phyloP scores from a whole-genome alignment of 1,284 basidiomycete genomes.

The Trichosporon asahii region DNA sequence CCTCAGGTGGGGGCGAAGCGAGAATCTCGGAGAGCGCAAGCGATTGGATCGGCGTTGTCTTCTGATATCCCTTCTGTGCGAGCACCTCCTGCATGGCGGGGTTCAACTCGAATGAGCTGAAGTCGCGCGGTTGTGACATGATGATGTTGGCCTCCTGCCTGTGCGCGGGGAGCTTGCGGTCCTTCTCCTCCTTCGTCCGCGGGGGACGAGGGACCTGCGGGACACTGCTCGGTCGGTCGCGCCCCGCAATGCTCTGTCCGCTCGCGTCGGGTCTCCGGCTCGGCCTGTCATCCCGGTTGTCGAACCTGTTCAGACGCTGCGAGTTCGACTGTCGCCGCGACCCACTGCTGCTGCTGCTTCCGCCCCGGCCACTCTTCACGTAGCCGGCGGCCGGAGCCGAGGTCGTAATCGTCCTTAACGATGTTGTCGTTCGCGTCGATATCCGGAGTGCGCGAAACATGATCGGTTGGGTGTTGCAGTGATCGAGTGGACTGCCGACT shows the following conservation, averaged over 20 bases:
- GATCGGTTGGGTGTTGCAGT: neutral
- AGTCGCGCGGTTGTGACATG: conserved; percentile 25
- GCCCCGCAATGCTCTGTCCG: neutral
- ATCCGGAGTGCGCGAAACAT: neutral
- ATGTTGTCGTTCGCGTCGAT: neutral
- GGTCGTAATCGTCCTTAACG: conserved; percentile 1
- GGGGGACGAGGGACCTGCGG: neutral
- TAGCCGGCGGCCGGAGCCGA: neutral
- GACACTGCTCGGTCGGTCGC: neutral
- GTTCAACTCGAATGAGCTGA: conserved; percentile 53
- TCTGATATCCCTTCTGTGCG: conserved; percentile 53
- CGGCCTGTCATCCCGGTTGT: neutral
- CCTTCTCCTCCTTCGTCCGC: neutral
- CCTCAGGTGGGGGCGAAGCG: conserved; percentile 10
- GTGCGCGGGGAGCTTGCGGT: neutral
- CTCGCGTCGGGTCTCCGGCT: neutral
- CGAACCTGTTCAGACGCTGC: neutral
- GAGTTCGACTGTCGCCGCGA: neutral
- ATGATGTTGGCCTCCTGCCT: conserved; percentile 16
- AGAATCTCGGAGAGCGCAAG: conserved; percentile 65
- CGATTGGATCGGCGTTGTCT: conserved; percentile 68
- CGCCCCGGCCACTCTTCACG: neutral
- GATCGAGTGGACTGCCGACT: neutral
- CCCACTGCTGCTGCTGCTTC: neutral
- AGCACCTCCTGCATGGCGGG: conserved; percentile 61